Evolutionary conservation across 306 rosid genomes (phyloP).

Genomic region (Casuarina equisetifolia): DNA sequence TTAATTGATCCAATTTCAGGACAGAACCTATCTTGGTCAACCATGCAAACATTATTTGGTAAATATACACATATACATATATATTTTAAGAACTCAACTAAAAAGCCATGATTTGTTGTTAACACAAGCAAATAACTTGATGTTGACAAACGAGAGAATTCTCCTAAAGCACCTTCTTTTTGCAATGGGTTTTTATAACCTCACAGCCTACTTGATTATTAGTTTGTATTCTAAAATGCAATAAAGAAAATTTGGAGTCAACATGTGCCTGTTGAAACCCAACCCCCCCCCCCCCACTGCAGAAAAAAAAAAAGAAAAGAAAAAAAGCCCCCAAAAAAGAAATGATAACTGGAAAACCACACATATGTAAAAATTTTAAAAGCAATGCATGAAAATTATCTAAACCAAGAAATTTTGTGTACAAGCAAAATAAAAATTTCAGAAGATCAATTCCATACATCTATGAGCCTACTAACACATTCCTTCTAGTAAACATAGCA

Average conservation of each 20-base stretch:
- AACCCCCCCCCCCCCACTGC: no score
- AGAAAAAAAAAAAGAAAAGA: not conserved
- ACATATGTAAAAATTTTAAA: not conserved
- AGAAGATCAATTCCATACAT: not conserved
- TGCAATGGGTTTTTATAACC: not conserved
- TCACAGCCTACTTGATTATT: not conserved
- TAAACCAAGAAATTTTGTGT: not conserved
- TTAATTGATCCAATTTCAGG: not conserved
- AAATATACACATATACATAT: not conserved
- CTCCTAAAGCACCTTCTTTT: not conserved
- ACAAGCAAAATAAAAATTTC: not conserved
- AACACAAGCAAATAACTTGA: not conserved
- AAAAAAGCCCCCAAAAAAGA: not conserved
- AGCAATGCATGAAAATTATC: not conserved
- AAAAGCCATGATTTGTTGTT: not conserved
- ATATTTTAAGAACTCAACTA: not conserved
- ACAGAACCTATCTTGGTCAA: not conserved
- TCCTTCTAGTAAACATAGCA: not conserved
- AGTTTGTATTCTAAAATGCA: slow-evolving; percentile 3
- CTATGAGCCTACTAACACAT: not conserved
- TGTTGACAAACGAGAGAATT: not conserved
- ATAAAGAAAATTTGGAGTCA: not conserved
- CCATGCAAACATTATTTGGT: not conserved
- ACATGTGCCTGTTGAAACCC: not conserved
- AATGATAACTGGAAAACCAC: not conserved